Conservation (phyloP, 768 basidiomycete genomes). For the Leccinum obscurum region DNA sequence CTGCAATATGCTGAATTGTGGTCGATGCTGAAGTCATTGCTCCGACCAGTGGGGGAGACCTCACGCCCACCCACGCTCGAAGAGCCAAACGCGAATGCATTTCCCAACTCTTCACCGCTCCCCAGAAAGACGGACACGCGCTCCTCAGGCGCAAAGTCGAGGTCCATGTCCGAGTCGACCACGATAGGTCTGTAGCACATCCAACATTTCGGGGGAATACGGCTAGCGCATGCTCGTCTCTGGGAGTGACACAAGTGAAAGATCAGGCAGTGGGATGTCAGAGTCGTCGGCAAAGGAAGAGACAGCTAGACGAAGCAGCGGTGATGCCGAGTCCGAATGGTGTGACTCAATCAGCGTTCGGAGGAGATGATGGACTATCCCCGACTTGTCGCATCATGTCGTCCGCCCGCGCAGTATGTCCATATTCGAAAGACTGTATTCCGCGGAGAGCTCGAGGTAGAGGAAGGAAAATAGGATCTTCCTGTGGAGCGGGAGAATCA, state of each 20-base stretch:
- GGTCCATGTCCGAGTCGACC: constrained; percentile 77
- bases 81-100: constrained; percentile 41
- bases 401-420: constrained; percentile 48
- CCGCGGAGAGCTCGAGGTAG: too few relatives aligned
- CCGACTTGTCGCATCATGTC: constrained; percentile 27
- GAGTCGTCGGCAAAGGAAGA: constrained; percentile 32
- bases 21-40: constrained; percentile 57
- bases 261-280: constrained; percentile 26
- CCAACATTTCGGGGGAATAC: constrained; percentile 76
- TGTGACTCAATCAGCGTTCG: constrained; percentile 25
- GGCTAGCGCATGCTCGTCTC: constrained; percentile 58
- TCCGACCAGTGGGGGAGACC: constrained; percentile 41
- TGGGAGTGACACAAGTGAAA: constrained; percentile 37
- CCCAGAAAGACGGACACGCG: constrained; percentile 39
- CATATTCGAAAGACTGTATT: constrained; percentile 82
- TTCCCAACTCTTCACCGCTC: constrained; percentile 40
- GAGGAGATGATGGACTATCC: constrained; percentile 9
- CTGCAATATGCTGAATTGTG: constrained; percentile 50
- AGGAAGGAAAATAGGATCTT: constrained; percentile 39
- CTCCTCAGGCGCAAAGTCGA: constrained; percentile 69
- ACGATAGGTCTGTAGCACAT: constrained; percentile 76
- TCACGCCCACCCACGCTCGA: constrained; percentile 15
- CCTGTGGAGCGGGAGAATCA: constrained; percentile 54
- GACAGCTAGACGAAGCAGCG: constrained; percentile 24
- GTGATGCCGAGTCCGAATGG: constrained; percentile 33